Conservation (phyloP, 31 red algal species). For the Asparagopsis taxiformis region DNA sequence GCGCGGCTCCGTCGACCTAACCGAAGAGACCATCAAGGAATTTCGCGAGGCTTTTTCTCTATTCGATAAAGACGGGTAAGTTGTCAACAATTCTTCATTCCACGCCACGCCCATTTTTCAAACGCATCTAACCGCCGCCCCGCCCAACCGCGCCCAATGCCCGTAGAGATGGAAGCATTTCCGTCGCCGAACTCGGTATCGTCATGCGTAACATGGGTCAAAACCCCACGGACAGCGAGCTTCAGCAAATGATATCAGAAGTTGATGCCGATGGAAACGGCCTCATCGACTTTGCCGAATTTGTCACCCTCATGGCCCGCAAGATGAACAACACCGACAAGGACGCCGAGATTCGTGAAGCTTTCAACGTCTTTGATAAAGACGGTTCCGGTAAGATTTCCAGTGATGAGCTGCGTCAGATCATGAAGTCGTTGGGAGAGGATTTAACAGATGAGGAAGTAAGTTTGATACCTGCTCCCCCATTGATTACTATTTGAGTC, state of each 20-base stretch:
- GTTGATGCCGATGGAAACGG: conserved; percentile 94
- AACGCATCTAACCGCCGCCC: neutral
- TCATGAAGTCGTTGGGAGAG: conserved; percentile 90
- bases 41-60: conserved; percentile 95
- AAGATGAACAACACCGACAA: conserved; percentile 92
- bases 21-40: conserved; percentile 88
- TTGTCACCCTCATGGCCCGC: conserved; percentile 87
- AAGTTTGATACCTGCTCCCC: neutral
- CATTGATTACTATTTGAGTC: neutral
- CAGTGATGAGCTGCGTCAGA: conserved; percentile 81
- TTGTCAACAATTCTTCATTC: neutral
- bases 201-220: conserved; percentile 92
- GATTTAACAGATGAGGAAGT: conserved; percentile 93
- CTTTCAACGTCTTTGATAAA: conserved; percentile 95
- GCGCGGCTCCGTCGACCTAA: conserved; percentile 76
- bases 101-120: neutral
- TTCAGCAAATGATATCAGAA: conserved; percentile 91
- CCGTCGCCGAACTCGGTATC: conserved; percentile 80
- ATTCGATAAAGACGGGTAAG: conserved; percentile 79
- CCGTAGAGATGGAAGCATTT: conserved; percentile 84
- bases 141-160: neutral
- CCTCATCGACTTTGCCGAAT: conserved; percentile 96
- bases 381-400: conserved; percentile 93
- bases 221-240: conserved; percentile 83
- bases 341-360: conserved; percentile 89